Base-by-base conservation (phyloP, 1,284 basidiomycete species). In the Tylopilus orsonianus region DNA sequence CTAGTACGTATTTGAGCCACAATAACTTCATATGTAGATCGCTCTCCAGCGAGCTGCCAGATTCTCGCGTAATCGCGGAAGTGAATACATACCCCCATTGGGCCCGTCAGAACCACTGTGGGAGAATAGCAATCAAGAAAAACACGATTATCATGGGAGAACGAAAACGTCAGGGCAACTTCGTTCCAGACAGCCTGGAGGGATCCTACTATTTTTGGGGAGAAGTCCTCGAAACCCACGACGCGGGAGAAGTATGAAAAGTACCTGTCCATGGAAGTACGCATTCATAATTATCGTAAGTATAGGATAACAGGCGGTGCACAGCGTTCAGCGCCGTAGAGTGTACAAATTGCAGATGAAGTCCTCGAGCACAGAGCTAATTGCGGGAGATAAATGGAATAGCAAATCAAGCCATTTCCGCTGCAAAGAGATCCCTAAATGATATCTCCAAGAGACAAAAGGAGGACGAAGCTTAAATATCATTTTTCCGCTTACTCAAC, bases 401-500 rank as follows among this genome's bases (percentile, higher is more conserved):
- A 54, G 53, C 37, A 49, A 49, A 44, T 41, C 47, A 53, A 44
- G 43, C 49, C 40, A 64, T 67, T 51, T 68, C 61, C 56, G 54
- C 51, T 27, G 36, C 36, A 45, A 46, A 36, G 51, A n/a, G 45
- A 27, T 20, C 18, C 43, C 35, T 36, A 22, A 38, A 45, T 48
- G 41, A 50, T 50, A 43, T 49, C n/a, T n/a, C 38, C 41, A 30
- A 27, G 46, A 42, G 42, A 35, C 30, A 30, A 43, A 58, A 49
- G 37, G 39, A 36, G 45, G 35, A 32, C 46, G 41, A 49, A 65
- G 50, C 46, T 66, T 43, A 62, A 45, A 41, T 45, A 54, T 64
- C 54, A 45, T 44, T 45, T 54, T 56, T 66, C 57, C 64, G 67
- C 57, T 66, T 66, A 56, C 66, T 65, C 52, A 65, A 47, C 52